Percentiles rank a stretch among this genome's conserved stretches.
Conservation (phyloP, 2,329 filamentous ascomycete genomes). For the Fusarium austroafricanum region DNA sequence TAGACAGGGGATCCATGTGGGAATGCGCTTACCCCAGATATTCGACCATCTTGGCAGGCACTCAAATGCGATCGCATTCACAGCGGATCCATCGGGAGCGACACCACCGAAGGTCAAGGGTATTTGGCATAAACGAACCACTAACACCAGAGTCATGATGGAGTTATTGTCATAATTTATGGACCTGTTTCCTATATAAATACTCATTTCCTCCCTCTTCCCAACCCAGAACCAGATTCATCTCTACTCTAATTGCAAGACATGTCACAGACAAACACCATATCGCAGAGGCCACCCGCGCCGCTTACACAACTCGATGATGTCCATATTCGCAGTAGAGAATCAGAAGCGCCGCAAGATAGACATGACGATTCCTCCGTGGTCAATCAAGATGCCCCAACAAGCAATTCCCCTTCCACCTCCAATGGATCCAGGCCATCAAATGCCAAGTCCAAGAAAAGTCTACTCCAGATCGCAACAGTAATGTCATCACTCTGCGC, state of each 20-base stretch:
- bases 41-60: neutral
- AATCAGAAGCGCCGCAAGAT: neutral
- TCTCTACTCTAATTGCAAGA: too few relatives aligned
- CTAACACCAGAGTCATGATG: neutral
- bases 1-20: neutral
- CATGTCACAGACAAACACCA: constrained; percentile 29
- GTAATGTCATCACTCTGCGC: constrained; percentile 55
- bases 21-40: neutral
- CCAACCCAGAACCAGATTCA: too few relatives aligned
- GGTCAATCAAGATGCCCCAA: rapidly evolving
- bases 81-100: neutral
- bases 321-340: neutral
- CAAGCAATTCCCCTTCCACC: neutral
- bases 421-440: neutral
- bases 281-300: neutral
- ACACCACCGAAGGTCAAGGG: neutral
- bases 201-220: neutral
- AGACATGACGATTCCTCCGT: too few relatives aligned
- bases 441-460: constrained; percentile 18
- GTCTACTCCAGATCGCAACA: constrained; percentile 37
- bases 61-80: constrained; percentile 7
- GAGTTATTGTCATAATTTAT: neutral
- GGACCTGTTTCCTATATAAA: constrained; percentile 1
- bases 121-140: neutral
- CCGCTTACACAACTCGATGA: neutral